These are phyloP conservation scores for Aeschynomene evenia DNA, from an alignment of 306 rosid genomes.

Conservation along the genomic window DNA sequence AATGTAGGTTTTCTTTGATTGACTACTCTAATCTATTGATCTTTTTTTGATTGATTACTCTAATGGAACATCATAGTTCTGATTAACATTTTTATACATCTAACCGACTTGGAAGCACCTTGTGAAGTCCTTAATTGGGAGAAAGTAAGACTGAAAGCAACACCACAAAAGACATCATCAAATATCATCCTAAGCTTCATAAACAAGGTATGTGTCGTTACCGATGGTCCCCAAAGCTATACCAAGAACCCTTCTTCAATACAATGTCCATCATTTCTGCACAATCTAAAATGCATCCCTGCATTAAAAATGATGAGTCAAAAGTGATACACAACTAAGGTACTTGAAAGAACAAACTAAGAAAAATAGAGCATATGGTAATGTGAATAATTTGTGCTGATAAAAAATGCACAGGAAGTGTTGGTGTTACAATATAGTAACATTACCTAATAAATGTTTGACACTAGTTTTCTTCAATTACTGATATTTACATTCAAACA, in stretches of 20 bases:
- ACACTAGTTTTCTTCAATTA: too few species aligned
- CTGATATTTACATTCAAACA: too few species aligned
- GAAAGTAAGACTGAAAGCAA: conserved; percentile 3
- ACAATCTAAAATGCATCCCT: conserved; percentile 98
- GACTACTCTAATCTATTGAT: neutral
- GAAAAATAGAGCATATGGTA: too few species aligned
- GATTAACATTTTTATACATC: neutral
- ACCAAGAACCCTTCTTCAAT: conserved; percentile 93
- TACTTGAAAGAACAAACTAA: too few species aligned
- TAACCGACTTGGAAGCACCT: neutral
- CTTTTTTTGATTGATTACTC: neutral
- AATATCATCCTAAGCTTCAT: conserved; percentile 17
- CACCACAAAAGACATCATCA: conserved; percentile 1
- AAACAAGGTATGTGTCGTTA: conserved; percentile 34
- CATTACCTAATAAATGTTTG: too few species aligned
- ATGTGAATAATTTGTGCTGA: too few species aligned
- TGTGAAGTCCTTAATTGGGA: neutral
- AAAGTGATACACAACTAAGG: conserved; percentile 12
- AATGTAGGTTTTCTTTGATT: neutral
- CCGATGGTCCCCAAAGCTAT: conserved; percentile 93
- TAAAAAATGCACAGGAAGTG: too few species aligned
- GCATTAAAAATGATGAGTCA: conserved; percentile 40
- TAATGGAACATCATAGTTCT: neutral
- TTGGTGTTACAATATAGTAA: too few species aligned
- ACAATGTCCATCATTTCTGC: conserved; percentile 85